Base-by-base conservation (phyloP, 1,139 yeast species). In the Hemisphaericaspora subhashii region DNA sequence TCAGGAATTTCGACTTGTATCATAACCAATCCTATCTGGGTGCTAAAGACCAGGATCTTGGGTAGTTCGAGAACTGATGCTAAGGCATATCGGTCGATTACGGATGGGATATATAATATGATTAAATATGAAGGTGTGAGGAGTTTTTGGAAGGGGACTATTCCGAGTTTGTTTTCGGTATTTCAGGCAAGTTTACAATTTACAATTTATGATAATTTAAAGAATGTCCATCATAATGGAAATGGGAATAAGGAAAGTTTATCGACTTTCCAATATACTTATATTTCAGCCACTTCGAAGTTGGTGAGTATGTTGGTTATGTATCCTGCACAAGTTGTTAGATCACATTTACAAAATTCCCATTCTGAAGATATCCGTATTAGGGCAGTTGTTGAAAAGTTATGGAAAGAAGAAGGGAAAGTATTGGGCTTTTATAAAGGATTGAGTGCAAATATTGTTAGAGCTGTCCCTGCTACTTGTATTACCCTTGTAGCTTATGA, bases 21-120 rank as follows among this genome's bases (percentile, higher is more conserved):
- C 0, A 37, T 86, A 12, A 90, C 98, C 1, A 92, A 89, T 57
- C 98, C 98, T 0, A 75, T 92, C 5, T 88, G 96, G 96, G 94
- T 88, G 3, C 61, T 88, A 30, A 92, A 92, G 60, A 92, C 98
- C 0, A 70, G 98, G 42, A 83, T 90, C 47, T 68, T 92, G 51
- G 81, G 89, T 16, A 69, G 87, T 2, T 66, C 79, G 12, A 63
- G 68, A 26, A 46, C 51, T 3, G 60, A 68, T 1, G 62, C 65
- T 0, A 71, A 69, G 7, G 83, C 87, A 0, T 86, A 87, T 54
- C 59, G 55, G 11, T 79, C 87, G 0, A 59, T 81, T 10, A 7
- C 52, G 8, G 80, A 82, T 45, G 95, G 95, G 0, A 53, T 80
- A 0, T 47, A 43, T 8, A 60, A 72, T 32, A 79, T 89, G 15